These are phyloP conservation scores for Zizania palustris DNA, from an alignment of 202 grass and related monocot genomes.

Conservation along the genomic window DNA sequence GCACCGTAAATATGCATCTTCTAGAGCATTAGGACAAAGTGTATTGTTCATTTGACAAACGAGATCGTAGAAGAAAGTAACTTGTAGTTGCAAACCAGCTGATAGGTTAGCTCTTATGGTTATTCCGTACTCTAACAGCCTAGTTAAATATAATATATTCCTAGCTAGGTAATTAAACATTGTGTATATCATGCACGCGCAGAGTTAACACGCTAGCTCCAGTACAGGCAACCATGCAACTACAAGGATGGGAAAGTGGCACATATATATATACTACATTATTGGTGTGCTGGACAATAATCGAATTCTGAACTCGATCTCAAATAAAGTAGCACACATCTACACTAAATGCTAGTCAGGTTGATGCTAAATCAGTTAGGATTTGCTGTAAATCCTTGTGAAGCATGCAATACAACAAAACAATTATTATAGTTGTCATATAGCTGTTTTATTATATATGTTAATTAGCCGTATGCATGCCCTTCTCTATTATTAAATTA, in stretches of 20 bases:
- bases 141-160: background rate
- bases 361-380: background rate
- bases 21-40: conserved; percentile 9
- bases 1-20: background rate
- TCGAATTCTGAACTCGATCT: background rate
- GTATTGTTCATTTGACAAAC: background rate
- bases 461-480: background rate
- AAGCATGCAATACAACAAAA: background rate
- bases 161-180: background rate
- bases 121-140: background rate
- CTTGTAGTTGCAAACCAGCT: background rate
- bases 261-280: too few relatives aligned
- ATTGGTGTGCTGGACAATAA: background rate
- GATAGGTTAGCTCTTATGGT: background rate
- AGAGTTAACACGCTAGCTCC: too few relatives aligned
- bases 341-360: background rate
- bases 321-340: background rate
- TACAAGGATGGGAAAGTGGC: too few relatives aligned
- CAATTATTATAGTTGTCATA: too few relatives aligned
- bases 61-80: background rate
- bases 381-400: background rate
- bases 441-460: background rate
- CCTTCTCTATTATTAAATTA: conserved; percentile 7
- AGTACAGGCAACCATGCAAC: too few relatives aligned
- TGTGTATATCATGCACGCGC: background rate